Evolutionary conservation across 2,329 filamentous ascomycete species (phyloP), one percentile per base, ranked within the genome.

Genomic region (Calycina marina): DNA sequence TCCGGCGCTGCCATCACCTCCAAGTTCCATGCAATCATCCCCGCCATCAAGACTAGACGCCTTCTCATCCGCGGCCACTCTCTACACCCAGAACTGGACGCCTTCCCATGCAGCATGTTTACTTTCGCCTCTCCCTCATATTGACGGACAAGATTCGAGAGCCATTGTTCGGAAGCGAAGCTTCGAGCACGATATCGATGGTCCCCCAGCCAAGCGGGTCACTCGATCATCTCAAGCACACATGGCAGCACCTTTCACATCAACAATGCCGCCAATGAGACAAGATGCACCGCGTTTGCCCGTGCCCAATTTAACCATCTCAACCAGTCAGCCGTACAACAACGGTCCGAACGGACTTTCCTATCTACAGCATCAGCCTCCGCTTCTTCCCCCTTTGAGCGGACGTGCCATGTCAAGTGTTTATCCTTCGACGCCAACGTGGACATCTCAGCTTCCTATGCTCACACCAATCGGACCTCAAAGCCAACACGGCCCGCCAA

Each of bases 361-460:
- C 4, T 29, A 26, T 37, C 44, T 30, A 32, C 48, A 14, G 44
- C 47, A 25, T 47, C 40, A 31, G 42, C 38, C 14, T 47, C 49
- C 16, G 30, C n/a, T 49, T 16, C 39, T 53, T 6, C 51, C 50
- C 30, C 50, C 50, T 8, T 18, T 48, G 10, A 43, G 38, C 25
- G 43, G 6, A 59, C 80, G 26, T 68, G 71, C 83, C 6, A 86
- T 93, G 76, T 68, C 78, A 5, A 72, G 79, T 12, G 77, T 85
- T 2, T 93, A 81, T 52, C 65, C 65, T 9, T 57, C 62, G 8
- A 60, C 72, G 1, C 57, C 58, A 17, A 40, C 42, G 18, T 72
- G 65, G 61, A 53, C 58, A 18, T 55, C 62, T 31, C 56, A 54
- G 27, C 50, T 60, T 14, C 49, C 55, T 6, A 47, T 57, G 16